phyloP scores from a whole-genome alignment of 1,139 yeast species.

The Suhomyces kunorum region DNA sequence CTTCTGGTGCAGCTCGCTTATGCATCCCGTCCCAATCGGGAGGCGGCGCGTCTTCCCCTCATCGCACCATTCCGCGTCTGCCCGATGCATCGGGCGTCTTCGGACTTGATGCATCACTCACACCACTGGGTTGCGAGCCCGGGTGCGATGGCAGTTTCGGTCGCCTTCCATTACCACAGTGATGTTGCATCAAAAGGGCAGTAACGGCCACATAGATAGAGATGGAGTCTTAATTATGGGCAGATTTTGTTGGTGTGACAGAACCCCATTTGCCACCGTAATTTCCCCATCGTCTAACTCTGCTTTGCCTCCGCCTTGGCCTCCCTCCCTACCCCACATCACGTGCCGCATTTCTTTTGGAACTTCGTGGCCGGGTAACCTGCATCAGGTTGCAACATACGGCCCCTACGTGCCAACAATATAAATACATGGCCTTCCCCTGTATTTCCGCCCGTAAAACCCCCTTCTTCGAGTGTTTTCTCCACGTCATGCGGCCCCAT shows the following conservation, averaged over 20 bases:
- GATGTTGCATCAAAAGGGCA: too few species aligned
- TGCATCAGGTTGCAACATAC: not conserved
- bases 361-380: constrained; percentile 5
- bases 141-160: not conserved
- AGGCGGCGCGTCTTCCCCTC: constrained; percentile 1
- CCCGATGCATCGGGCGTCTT: constrained; percentile 3
- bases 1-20: too few species aligned
- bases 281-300: too few species aligned
- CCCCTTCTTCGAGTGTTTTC: not conserved
- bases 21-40: too few species aligned
- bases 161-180: too few species aligned
- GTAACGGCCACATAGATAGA: too few species aligned
- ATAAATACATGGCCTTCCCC: not conserved
- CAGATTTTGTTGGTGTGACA: too few species aligned
- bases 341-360: not conserved
- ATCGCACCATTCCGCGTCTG: constrained; percentile 1
- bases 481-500: not conserved
- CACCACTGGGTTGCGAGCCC: not conserved
- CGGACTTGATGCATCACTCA: constrained; percentile 2
- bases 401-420: not conserved
- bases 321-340: not conserved
- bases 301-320: not conserved
- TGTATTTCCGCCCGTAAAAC: not conserved
- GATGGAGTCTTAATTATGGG: too few species aligned
- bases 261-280: too few species aligned